These are phyloP conservation scores for Solanum hybrid DNA, from an alignment of 305 asterid genomes.

Conservation along the genomic window DNA sequence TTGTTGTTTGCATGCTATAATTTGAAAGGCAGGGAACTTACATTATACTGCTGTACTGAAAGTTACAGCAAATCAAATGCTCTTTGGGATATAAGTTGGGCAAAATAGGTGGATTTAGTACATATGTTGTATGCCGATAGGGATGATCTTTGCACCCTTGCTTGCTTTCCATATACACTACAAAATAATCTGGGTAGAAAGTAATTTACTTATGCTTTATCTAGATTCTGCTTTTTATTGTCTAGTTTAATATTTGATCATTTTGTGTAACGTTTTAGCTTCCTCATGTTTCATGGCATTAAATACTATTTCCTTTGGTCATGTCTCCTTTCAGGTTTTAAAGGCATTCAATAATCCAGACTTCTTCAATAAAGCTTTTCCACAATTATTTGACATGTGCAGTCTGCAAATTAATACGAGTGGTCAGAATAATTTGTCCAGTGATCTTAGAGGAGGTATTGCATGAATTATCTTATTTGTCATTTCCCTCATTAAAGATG, in stretches of 20 bases:
- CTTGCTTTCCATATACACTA: background rate
- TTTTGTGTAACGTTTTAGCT: background rate
- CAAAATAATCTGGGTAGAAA: background rate
- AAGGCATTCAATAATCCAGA: slow-evolving; percentile 71
- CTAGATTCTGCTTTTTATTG: background rate
- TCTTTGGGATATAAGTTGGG: background rate
- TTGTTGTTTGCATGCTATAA: background rate
- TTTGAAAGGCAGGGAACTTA: background rate
- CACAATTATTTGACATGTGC: slow-evolving; percentile 65
- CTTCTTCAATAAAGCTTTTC: slow-evolving; percentile 62
- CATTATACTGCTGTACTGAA: background rate
- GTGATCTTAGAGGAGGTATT: slow-evolving; percentile 54
- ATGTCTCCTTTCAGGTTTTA: slow-evolving; percentile 41
- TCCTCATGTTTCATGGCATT: slow-evolving; percentile 12
- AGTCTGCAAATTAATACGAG: slow-evolving; percentile 32
- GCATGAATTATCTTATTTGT: slow-evolving; percentile 7
- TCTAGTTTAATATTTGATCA: background rate
- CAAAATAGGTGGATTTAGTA: background rate
- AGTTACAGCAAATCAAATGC: background rate
- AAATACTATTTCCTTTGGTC: slow-evolving; percentile 14
- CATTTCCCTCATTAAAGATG: background rate
- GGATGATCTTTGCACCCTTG: background rate
- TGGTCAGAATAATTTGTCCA: slow-evolving; percentile 28
- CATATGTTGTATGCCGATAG: background rate
- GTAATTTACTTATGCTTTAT: background rate